Conservation (phyloP, 1,139 yeast species). For the Blastobotrys persicus region DNA sequence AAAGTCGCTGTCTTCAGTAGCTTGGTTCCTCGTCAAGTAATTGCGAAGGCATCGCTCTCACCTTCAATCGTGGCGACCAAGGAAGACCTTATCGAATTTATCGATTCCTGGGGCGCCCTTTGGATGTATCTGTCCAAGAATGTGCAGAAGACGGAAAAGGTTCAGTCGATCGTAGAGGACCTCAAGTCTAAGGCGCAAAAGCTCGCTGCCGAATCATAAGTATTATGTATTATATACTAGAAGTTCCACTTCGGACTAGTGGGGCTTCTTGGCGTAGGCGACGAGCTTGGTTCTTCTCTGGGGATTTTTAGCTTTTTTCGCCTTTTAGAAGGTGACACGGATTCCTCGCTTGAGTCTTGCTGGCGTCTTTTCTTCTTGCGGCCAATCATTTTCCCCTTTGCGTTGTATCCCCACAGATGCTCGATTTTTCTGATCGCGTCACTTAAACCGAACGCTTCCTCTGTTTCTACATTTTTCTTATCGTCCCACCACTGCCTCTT, state of each 20-base stretch:
- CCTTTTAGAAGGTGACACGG: background rate
- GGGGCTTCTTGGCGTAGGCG: background rate
- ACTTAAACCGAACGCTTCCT: background rate
- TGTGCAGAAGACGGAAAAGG: slow-evolving; percentile 1
- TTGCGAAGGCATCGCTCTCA: slow-evolving; percentile 22
- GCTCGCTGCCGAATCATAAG: background rate
- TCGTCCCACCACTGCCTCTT: slow-evolving; percentile 1
- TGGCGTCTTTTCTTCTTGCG: background rate
- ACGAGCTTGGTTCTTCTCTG: background rate
- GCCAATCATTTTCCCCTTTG: background rate
- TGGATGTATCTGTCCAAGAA: slow-evolving; percentile 16
- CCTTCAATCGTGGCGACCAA: slow-evolving; percentile 7
- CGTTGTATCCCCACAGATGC: background rate
- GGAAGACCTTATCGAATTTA: slow-evolving; percentile 6
- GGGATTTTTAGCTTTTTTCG: background rate
- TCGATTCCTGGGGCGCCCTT: slow-evolving; percentile 17
- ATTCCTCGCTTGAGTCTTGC: slow-evolving; percentile 1
- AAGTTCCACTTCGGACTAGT: slow-evolving; percentile 1
- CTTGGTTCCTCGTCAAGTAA: slow-evolving; percentile 30
- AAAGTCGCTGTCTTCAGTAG: slow-evolving; percentile 60
- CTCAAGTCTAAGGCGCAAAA: slow-evolving; percentile 7
- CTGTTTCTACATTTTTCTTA: background rate
- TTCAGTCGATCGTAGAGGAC: slow-evolving; percentile 4
- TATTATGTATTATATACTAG: no score
- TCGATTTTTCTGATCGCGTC: background rate